Conservation (phyloP, 2,329 filamentous ascomycete genomes). For the Phoma sp. region DNA sequence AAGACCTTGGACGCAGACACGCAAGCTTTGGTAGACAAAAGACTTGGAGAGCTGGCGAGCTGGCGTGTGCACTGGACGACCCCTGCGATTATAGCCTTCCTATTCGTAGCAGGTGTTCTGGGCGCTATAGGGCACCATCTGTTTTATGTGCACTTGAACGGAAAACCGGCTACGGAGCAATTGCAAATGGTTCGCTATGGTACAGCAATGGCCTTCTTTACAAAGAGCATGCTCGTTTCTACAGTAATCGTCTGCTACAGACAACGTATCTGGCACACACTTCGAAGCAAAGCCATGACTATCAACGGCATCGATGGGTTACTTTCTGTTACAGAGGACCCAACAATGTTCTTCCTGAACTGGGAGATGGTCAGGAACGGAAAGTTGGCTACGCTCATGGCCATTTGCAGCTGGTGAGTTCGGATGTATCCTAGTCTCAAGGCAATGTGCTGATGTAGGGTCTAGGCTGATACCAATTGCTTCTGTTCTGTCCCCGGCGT, state of each 20-base stretch:
- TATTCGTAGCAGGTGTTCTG: conserved; percentile 41
- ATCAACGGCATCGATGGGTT: conserved; percentile 47
- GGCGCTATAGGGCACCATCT: conserved; percentile 46
- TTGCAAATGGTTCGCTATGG: conserved; percentile 45
- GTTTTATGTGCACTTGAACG: conserved; percentile 43
- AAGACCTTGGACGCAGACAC: conserved; percentile 41
- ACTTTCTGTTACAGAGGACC: conserved; percentile 47
- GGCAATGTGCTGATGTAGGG: conserved; percentile 8
- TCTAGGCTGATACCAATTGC: conserved; percentile 46
- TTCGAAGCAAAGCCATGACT: conserved; percentile 46
- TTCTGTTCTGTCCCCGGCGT: conserved; percentile 46
- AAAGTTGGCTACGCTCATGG: conserved; percentile 48
- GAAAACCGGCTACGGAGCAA: conserved; percentile 38
- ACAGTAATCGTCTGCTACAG: conserved; percentile 44
- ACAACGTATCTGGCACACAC: conserved; percentile 49
- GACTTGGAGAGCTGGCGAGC: conserved; percentile 43
- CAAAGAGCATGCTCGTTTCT: conserved; percentile 46
- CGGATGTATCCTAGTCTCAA: background rate
- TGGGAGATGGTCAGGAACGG: conserved; percentile 46
- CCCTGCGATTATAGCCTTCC: conserved; percentile 33
- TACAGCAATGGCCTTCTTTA: conserved; percentile 48
- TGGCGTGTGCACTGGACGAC: conserved; percentile 47
- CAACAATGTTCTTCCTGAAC: conserved; percentile 40
- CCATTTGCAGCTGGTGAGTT: conserved; percentile 43
- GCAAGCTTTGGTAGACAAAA: conserved; percentile 41